These are phyloP conservation scores for Aplosporella prunicola DNA, from an alignment of 2,329 filamentous ascomycete genomes.

Conservation along the genomic window DNA sequence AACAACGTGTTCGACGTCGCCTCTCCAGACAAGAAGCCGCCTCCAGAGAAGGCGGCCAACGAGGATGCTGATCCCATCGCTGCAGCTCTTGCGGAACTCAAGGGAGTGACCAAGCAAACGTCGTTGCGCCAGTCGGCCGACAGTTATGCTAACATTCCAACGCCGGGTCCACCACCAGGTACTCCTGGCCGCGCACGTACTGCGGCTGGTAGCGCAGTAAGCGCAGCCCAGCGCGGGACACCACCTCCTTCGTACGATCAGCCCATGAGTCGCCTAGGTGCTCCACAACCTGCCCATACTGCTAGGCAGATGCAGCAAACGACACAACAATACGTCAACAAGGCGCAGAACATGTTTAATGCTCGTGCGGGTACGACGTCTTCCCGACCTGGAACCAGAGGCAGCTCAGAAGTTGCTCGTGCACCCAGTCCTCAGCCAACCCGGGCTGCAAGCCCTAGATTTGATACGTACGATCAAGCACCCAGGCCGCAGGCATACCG, in stretches of 20 bases:
- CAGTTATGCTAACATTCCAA: slow-evolving; percentile 85
- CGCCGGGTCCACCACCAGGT: slow-evolving; percentile 50
- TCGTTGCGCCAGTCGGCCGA: slow-evolving; percentile 86
- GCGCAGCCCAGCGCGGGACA: slow-evolving; percentile 57
- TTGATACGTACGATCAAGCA: slow-evolving; percentile 41
- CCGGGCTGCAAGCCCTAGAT: slow-evolving; percentile 49
- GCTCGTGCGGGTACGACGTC: slow-evolving; percentile 13
- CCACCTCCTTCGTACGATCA: slow-evolving; percentile 82
- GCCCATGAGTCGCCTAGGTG: slow-evolving; percentile 68
- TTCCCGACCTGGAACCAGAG: slow-evolving; percentile 25
- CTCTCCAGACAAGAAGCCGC: slow-evolving; percentile 53
- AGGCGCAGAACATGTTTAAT: slow-evolving; percentile 71
- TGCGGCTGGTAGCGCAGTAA: slow-evolving; percentile 32
- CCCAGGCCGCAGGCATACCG: slow-evolving; percentile 26
- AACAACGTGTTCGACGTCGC: slow-evolving; percentile 94
- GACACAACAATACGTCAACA: slow-evolving; percentile 75
- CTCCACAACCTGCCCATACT: slow-evolving; percentile 85
- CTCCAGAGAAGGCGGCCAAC: slow-evolving; percentile 30
- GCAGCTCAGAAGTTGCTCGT: slow-evolving; percentile 34
- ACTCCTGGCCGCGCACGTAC: slow-evolving; percentile 30
- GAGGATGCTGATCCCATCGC: slow-evolving; percentile 82
- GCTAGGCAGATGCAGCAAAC: slow-evolving; percentile 93
- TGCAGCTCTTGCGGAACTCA: slow-evolving; percentile 82
- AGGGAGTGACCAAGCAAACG: slow-evolving; percentile 74
- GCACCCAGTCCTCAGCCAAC: slow-evolving; percentile 59